phyloP scores from a whole-genome alignment of 108 stramenopile species.

The Aureococcus anophagefferens region DNA sequence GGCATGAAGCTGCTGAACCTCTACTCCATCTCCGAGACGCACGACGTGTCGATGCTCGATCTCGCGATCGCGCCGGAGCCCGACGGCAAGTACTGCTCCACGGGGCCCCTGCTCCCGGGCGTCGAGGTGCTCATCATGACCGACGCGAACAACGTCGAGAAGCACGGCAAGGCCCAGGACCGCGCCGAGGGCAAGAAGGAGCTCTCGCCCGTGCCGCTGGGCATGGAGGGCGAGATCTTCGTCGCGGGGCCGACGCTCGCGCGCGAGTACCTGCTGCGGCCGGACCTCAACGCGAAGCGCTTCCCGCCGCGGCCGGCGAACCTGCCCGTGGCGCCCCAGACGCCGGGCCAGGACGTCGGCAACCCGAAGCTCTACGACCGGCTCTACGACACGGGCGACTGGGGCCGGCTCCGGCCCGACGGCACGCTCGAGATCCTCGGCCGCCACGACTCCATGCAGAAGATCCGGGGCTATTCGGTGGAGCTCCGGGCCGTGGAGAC shows the following conservation, averaged over 20 bases:
- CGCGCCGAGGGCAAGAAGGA: conserved; percentile 5
- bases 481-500: conserved; percentile 31
- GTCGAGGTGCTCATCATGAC: conserved; percentile 26
- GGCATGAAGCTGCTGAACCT: conserved; percentile 49
- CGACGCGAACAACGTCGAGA: no score
- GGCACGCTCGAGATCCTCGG: conserved; percentile 32
- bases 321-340: no score
- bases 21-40: conserved; percentile 62
- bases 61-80: conserved; percentile 16
- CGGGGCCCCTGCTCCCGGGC: conserved; percentile 26
- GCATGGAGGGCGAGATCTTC: conserved; percentile 5
- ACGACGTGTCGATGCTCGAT: conserved; percentile 49
- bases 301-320: no score
- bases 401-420: conserved; percentile 30
- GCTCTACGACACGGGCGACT: conserved; percentile 32
- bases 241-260: conserved; percentile 24
- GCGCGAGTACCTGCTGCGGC: conserved; percentile 32
- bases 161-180: no score
- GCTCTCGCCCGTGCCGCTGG: conserved; percentile 43
- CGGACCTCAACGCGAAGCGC: conserved; percentile 27
- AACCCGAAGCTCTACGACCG: conserved; percentile 7
- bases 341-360: no score
- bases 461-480: conserved; percentile 33
- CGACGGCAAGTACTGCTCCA: conserved; percentile 29
- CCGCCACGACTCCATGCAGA: conserved; percentile 33